These are phyloP conservation scores for Yamadazyma tumulicola DNA, from an alignment of 805 yeast species.

Conservation along the genomic window DNA sequence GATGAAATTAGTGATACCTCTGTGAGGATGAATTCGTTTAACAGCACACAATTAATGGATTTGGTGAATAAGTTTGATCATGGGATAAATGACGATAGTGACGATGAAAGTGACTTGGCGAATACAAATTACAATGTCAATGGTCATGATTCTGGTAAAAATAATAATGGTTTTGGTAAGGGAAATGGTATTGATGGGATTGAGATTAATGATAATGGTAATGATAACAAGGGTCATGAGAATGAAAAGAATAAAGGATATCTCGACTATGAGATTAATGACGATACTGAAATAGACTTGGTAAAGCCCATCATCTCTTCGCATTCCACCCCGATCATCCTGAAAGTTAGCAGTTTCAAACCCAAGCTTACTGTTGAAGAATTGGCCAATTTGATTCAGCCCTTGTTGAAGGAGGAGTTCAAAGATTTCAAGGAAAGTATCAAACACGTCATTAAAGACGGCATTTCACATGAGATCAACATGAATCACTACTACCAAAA, in stretches of 20 bases:
- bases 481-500: background rate
- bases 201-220: background rate
- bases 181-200: too few species aligned
- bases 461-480: background rate
- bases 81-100: conserved; percentile 1
- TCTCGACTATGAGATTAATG: conserved; percentile 3
- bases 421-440: conserved; percentile 14
- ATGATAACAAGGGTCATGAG: background rate
- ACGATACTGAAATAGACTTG: conserved; percentile 11
- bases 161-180: background rate
- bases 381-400: conserved; percentile 14
- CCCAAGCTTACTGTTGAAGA: conserved; percentile 12
- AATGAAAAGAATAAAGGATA: background rate
- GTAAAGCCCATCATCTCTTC: conserved; percentile 16
- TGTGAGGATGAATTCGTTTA: conserved; percentile 1
- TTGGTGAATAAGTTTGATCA: conserved; percentile 16
- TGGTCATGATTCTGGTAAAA: background rate
- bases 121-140: background rate
- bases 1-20: conserved; percentile 5
- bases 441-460: conserved; percentile 1
- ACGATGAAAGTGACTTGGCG: background rate
- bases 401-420: conserved; percentile 16
- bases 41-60: conserved; percentile 9
- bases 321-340: conserved; percentile 22
- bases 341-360: conserved; percentile 2